Evolutionary conservation across 176 grass and related monocot genomes (phyloP).

Genomic region (Juncus inflexus): DNA sequence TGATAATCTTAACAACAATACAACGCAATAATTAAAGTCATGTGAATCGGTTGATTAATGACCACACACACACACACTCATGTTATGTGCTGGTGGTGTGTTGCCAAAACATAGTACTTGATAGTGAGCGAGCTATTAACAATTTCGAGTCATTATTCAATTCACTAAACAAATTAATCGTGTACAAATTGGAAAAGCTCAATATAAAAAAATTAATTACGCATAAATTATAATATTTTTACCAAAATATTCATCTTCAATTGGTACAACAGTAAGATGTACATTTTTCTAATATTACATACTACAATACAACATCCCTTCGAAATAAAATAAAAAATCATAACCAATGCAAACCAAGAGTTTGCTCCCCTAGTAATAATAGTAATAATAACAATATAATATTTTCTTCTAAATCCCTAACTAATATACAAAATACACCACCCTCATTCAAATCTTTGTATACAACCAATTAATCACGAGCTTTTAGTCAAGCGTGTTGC

Average conservation of each 20-base stretch:
- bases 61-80: conserved; percentile 2
- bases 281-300: conserved; percentile 12
- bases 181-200: too few species aligned
- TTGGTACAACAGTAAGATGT: conserved; percentile 21
- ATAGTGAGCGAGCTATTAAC: not conserved
- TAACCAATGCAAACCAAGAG: conserved; percentile 27
- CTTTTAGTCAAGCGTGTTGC: conserved; percentile 44
- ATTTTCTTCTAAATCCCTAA: conserved; percentile 17
- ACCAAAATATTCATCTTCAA: not conserved
- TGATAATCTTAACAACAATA: conserved; percentile 1
- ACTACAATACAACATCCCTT: not conserved
- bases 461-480: conserved; percentile 6
- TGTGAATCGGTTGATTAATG: conserved; percentile 16
- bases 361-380: conserved; percentile 10
- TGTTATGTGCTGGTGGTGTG: not conserved
- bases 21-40: conserved; percentile 10
- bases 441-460: not conserved
- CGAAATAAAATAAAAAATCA: conserved; percentile 2
- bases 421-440: too few species aligned
- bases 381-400: not conserved
- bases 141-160: too few species aligned
- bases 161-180: too few species aligned
- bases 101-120: not conserved
- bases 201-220: too few species aligned
- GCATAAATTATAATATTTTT: not conserved